Base-by-base conservation (phyloP, 768 basidiomycete genomes). In the Lentinula boryana region DNA sequence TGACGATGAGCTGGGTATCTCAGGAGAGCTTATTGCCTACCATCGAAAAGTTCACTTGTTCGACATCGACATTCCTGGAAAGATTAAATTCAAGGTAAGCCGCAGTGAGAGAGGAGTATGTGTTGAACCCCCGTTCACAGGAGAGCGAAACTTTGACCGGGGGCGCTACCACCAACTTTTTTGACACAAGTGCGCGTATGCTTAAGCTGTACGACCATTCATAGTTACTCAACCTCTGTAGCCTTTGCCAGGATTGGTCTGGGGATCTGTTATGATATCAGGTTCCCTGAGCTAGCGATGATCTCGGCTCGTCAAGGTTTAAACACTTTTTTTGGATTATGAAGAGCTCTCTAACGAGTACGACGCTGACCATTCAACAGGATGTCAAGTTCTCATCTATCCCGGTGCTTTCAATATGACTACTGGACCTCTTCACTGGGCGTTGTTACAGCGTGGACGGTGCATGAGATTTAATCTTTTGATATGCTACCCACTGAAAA, bases 221-320 rank as follows among this genome's bases (percentile, higher is more conserved):
- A 36, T 21, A 13, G 51, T 40, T 36, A 6, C 56, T 49, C n/a
- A 16, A 41, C 44, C 59, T 50, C n/a, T 21, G 5, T 67, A 95
- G 94, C 89, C n/a, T 98, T 97, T 70, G 97, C 95, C n/a, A 88
- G 93, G 57, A 87, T 99, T 63, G 97, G 96, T 8, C 79, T 98
- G 23, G 96, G 95, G 0, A 94, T 99, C 62, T 99, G 96, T 72
- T 98, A 98, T 69, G 96, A 98, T 69, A 82, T 98, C 27, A 85
- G 94, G 40, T 95, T 95, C 79, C 95, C 96, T 0, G 97, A 99
- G 73, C 78, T 96, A 68, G 87, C 95, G 4, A 91, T 91, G 85
- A 89, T 92, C 55, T 85, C 91, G 48, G 94, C 96, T 41, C 85
- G 96, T 50, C 77, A 85, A 81, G 95, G 94, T 86, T 51, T 38